Conservation (phyloP, 202 grass and related monocot genomes). For the Cymbopogon flexuosus region DNA sequence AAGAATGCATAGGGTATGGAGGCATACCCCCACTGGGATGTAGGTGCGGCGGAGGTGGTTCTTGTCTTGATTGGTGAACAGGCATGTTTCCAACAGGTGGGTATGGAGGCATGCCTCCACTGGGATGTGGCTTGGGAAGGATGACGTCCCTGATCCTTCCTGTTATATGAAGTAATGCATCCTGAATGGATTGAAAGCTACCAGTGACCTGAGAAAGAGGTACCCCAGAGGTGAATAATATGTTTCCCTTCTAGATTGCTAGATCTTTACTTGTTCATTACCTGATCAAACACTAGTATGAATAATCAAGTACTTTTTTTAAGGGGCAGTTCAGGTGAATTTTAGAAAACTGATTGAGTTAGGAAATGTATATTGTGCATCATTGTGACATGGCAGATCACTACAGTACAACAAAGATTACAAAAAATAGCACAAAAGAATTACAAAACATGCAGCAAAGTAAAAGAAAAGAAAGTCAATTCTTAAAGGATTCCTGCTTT, state of each 20-base stretch:
- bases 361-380: background rate
- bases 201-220: slow-evolving; percentile 51
- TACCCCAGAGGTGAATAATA: slow-evolving; percentile 18
- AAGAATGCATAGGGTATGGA: slow-evolving; percentile 47
- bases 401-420: background rate
- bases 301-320: slow-evolving; percentile 13
- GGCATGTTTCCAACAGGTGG: slow-evolving; percentile 35
- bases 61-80: slow-evolving; percentile 52
- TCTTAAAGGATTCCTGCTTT: slow-evolving; percentile 12
- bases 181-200: slow-evolving; percentile 59
- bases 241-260: background rate
- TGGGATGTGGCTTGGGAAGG: slow-evolving; percentile 46
- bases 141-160: slow-evolving; percentile 61
- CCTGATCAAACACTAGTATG: background rate
- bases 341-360: slow-evolving; percentile 15
- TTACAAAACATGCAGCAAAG: background rate
- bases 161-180: slow-evolving; percentile 59
- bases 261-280: slow-evolving; percentile 12
- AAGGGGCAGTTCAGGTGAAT: background rate
- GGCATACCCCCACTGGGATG: slow-evolving; percentile 43
- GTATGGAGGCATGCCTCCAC: slow-evolving; percentile 49
- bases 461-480: background rate
- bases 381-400: slow-evolving; percentile 23
- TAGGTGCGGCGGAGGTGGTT: slow-evolving; percentile 38
- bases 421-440: slow-evolving; percentile 4